Percentiles rank a stretch among this genome's conserved stretches.
These are phyloP conservation scores for Camelina neglecta DNA, from an alignment of 345 rosid genomes.

Conservation along the genomic window DNA sequence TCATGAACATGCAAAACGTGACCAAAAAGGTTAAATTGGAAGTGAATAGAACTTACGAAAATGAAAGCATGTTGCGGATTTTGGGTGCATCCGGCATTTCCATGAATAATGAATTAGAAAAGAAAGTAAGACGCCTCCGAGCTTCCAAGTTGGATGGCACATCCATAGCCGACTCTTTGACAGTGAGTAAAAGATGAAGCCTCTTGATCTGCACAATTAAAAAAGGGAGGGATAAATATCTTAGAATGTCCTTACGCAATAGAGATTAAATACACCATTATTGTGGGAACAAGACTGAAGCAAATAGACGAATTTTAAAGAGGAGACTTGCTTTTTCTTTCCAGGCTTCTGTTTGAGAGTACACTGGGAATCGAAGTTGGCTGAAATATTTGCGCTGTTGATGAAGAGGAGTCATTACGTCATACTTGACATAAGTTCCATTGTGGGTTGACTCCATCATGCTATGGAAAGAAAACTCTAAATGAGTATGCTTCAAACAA, in stretches of 20 bases:
- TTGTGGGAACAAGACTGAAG: not conserved
- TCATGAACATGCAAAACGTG: not conserved
- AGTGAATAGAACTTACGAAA: conserved; percentile 51
- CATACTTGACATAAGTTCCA: conserved; percentile 50
- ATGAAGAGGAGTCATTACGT: conserved; percentile 63
- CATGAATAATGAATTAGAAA: conserved; percentile 71
- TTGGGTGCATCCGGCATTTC: conserved; percentile 70
- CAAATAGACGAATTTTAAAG: conserved; percentile 14
- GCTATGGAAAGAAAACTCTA: conserved; percentile 38
- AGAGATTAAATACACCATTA: conserved; percentile 14
- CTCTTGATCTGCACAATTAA: conserved; percentile 53
- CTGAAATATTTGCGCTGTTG: conserved; percentile 53
- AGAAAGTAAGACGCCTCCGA: conserved; percentile 67
- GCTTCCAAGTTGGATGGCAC: conserved; percentile 75
- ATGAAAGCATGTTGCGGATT: conserved; percentile 69
- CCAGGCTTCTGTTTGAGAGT: conserved; percentile 60
- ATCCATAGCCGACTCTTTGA: conserved; percentile 70
- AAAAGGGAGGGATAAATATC: conserved; percentile 16
- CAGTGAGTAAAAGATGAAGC: conserved; percentile 64
- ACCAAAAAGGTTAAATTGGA: not conserved
- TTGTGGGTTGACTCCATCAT: conserved; percentile 53
- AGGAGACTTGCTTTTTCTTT: conserved; percentile 54
- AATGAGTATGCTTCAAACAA: conserved; percentile 28
- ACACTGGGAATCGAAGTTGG: conserved; percentile 51
- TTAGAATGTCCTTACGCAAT: conserved; percentile 28